Base-by-base conservation (phyloP, 306 rosid species). In the Fragaria iinumae region DNA sequence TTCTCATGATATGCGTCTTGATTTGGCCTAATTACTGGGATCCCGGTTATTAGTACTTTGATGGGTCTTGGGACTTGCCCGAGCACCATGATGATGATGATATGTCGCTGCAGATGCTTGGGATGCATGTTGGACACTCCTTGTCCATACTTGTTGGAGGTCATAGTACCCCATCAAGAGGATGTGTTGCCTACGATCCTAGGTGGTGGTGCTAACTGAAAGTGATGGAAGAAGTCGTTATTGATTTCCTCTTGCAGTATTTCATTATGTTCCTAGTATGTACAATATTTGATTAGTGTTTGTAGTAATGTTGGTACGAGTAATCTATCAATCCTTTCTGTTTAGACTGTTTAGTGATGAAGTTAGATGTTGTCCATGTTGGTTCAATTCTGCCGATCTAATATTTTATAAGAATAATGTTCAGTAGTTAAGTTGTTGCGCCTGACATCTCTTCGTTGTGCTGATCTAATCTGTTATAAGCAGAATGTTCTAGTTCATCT, bases 171-270 rank as follows among this genome's bases (percentile, higher is more conserved):
- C 1, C 97, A 95, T 87, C 99, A 95, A 74, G 99, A 90, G 73
- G 97, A 95, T 77, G 97, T 95, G 18, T 78, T 95, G 88, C 97
- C 99, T 0, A 95, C 92, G 98, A 95, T 95, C 78, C 97, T 97
- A 0, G 90, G 98, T 74, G 92, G 92, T 23, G 97, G 96, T 20
- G 81, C 91, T 27, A 48, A 92, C 91, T 11, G 96, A 92, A 38
- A 96, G 97, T 44, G 96, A 95, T 85, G 98, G 97, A 49, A 89
- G 97, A 86, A 75, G 49, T 14, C 39, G 59, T 25, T 83, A 92
- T 79, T 95, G 75, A 83, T 73, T 76, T 66, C 48, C 23, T 52
- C 4, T 1, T 8, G 14, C 17, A 12, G 41, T 11, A 4, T 23
- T 20, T 16, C 23, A 3, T 57, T 32, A 10, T 44, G 20, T 63